Evolutionary conservation across 2,329 filamentous ascomycete species (phyloP).

Genomic region (Alternaria sp.): DNA sequence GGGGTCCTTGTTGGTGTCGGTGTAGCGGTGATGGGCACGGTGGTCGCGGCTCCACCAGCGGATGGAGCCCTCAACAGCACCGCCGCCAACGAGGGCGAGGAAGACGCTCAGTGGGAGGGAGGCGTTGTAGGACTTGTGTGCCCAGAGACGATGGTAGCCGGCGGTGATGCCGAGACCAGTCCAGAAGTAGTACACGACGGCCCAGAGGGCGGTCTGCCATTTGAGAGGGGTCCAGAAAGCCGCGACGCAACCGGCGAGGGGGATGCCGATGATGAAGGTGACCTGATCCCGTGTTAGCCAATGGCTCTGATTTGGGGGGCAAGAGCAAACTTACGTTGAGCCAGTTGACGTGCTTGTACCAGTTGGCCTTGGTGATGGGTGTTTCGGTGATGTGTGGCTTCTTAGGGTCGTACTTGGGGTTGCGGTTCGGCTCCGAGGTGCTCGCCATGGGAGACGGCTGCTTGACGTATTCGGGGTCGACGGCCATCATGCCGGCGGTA

Average conservation of each 20-base stretch:
- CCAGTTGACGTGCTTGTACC: constrained; percentile 95
- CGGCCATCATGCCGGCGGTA: constrained; percentile 54
- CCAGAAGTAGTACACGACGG: constrained; percentile 83
- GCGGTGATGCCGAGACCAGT: constrained; percentile 70
- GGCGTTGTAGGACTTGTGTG: constrained; percentile 57
- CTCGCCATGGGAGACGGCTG: constrained; percentile 56
- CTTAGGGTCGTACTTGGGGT: constrained; percentile 63
- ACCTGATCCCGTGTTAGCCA: constrained; percentile 64
- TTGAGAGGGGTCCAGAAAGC: constrained; percentile 81
- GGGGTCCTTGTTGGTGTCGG: constrained; percentile 60
- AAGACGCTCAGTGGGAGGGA: constrained; percentile 54
- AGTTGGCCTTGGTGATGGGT: constrained; percentile 81
- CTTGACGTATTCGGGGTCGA: constrained; percentile 57
- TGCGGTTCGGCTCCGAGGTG: constrained; percentile 59
- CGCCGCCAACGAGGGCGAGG: constrained; percentile 56
- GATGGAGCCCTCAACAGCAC: constrained; percentile 58
- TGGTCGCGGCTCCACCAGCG: constrained; percentile 59
- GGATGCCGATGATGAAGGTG: constrained; percentile 78
- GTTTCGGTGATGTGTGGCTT: constrained; percentile 87
- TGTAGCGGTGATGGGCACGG: constrained; percentile 60
- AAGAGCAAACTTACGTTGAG: constrained; percentile 68
- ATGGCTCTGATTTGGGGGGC: too few species aligned
- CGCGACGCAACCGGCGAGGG: constrained; percentile 74
- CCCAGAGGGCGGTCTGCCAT: constrained; percentile 74
- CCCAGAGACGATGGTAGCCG: constrained; percentile 78